Percentiles rank a stretch among this genome's conserved stretches.
phyloP scores from a whole-genome alignment of 1,139 yeast genomes.

The Kodamaea plutei region DNA sequence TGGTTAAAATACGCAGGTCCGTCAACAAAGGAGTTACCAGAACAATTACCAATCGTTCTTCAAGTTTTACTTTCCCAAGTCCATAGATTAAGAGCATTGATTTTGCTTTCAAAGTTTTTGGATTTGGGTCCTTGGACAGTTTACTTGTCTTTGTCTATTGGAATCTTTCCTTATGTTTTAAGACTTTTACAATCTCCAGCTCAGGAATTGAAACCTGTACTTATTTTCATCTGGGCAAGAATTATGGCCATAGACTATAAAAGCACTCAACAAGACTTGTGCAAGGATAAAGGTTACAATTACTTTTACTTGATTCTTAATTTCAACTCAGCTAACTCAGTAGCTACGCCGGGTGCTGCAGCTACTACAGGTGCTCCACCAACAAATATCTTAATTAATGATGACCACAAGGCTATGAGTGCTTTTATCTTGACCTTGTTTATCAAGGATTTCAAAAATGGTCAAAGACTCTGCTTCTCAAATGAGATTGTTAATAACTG shows the following conservation, averaged over 20 bases:
- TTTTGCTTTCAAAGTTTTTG: constrained; percentile 75
- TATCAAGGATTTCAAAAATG: constrained; percentile 72
- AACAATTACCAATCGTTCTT: constrained; percentile 87
- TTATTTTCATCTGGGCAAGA: constrained; percentile 96
- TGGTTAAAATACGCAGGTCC: constrained; percentile 91
- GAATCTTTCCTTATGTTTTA: constrained; percentile 92
- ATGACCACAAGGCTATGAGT: constrained; percentile 94
- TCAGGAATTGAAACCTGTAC: constrained; percentile 87
- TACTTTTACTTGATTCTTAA: constrained; percentile 76
- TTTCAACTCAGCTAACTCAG: constrained; percentile 25
- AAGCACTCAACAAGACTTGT: constrained; percentile 85
- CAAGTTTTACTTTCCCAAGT: constrained; percentile 93
- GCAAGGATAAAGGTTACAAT: constrained; percentile 86
- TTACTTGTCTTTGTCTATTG: constrained; percentile 84
- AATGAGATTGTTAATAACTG: constrained; percentile 70
- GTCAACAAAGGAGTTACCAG: constrained; percentile 82
- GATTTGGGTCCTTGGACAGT: constrained; percentile 99
- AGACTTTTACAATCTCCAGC: constrained; percentile 92
- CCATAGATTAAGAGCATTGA: constrained; percentile 85
- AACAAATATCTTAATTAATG: constrained; percentile 41
- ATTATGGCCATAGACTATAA: constrained; percentile 93
- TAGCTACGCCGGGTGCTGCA: constrained; percentile 27
- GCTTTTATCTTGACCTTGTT: constrained; percentile 84
- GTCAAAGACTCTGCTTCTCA: constrained; percentile 77
- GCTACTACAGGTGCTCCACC: constrained; percentile 17